Base-by-base conservation (phyloP, 2,329 filamentous ascomycete species). In the Juglanconis juglandina region DNA sequence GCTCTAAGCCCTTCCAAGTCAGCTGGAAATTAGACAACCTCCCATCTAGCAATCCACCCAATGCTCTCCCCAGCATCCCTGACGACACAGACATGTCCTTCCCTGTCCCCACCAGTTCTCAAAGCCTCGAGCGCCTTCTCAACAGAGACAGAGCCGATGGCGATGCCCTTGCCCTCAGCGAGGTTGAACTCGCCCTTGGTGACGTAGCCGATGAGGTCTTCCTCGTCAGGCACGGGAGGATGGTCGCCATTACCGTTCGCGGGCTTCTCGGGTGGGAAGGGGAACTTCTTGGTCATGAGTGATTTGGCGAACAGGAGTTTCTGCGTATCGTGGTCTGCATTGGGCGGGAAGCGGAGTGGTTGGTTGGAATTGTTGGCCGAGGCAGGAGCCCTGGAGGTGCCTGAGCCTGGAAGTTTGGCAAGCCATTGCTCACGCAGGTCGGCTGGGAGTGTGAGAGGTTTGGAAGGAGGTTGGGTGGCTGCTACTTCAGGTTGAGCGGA, bases 171-270 rank as follows among this genome's bases (percentile, higher is more conserved):
- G 0, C 94, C 95, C 65, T 89, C 85, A 2, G 85, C 84, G 2
- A 98, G 81, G 68, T 89, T 92, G 71, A 89, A 96, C 54, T 90
- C 88, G 0, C 94, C 95, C 1, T 89, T 89, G 2, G 92, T 97
- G 32, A 97, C 87, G 71, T 96, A 99, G 0, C 95, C 95, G 54
- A 98, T 84, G 11, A 98, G 79, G 71, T 97, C 90, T 30, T 83
- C 79, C 63, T 87, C 86, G 9, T 81, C 79, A 0, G 94, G 94
- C n/a, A 92, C 86, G 0, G 86, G 70, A 0, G 88, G 88, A 66
- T 91, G 85, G 0, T 74, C 71, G 0, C 78, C 77, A 32, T 74
- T 70, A 74, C 81, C 71, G 63, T 75, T 72, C 54, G 66, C 70
- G 58, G 70, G 71, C 62, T 73, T 78, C 11, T 69, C 68, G 4